Conservation (phyloP, 2,329 filamentous ascomycete species). For the Paramyrothecium roridum region DNA sequence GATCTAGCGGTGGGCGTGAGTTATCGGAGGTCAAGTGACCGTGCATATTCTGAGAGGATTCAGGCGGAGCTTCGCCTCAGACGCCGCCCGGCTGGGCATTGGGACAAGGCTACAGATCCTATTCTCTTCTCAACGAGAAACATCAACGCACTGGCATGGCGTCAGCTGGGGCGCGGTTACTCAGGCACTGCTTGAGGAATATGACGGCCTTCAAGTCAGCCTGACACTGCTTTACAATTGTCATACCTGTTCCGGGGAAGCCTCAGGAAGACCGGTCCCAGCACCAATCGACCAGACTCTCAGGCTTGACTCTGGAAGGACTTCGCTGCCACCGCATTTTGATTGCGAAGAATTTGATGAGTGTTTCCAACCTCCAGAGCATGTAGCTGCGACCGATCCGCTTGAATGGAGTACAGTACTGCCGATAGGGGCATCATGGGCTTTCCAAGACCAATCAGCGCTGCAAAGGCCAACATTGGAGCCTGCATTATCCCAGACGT, state of each 20-base stretch:
- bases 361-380: conserved; percentile 51
- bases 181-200: too few species aligned
- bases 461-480: conserved; percentile 37
- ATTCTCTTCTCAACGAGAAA: too few species aligned
- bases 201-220: too few species aligned
- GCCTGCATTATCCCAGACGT: conserved; percentile 58
- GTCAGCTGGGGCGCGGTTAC: neutral
- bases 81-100: neutral
- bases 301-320: conserved; percentile 20
- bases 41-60: neutral
- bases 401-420: conserved; percentile 48
- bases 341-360: conserved; percentile 3
- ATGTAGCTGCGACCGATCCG: conserved; percentile 55
- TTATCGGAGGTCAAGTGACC: neutral
- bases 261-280: conserved; percentile 11
- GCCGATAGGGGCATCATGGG: conserved; percentile 45
- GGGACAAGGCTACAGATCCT: neutral
- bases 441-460: conserved; percentile 48
- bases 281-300: conserved; percentile 19
- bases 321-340: conserved; percentile 2
- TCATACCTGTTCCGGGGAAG: neutral
- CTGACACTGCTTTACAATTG: too few species aligned
- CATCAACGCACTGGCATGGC: neutral
- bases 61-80: neutral
- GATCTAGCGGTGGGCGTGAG: neutral